Evolutionary conservation across 164 flowering plant species (phyloP), one percentile per base, ranked within the genome.

Genomic region (Vitis vinifera): DNA sequence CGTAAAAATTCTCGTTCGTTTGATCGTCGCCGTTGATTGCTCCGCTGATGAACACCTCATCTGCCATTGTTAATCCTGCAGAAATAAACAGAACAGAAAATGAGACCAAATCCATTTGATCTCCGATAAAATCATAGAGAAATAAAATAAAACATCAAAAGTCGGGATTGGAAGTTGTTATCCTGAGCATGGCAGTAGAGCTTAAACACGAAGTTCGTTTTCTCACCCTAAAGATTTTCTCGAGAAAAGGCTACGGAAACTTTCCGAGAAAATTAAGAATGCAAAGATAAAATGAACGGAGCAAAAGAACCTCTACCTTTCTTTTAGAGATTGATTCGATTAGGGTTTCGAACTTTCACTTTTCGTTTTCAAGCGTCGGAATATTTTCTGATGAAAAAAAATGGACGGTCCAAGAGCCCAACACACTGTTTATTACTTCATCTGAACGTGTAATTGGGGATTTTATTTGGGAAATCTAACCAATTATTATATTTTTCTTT

Each of bases 41-140:
- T 11, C 56, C 79, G 63, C 81, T 87, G 67, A 87, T 80, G 58
- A 73, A 49, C 17, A 44, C 51, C 62, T 79, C 86, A 15, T 86
- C 91, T 8, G 82, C 89, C 90, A 83, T 85, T 62, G 60, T 61
- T 51, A 17, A 69, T 14, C 68, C 75, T 70, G 62, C 57, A 37
- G 8, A 10, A 27, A 48, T 50, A 51, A 7, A 60, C 10, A 31
- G 30, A 31, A 14, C n/a, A 51, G 49, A 27, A 69, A n/a, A 63
- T 53, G 44, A 37, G 1, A 37, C 44, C 44, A 37, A 23, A 37
- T 37, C 44, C 44, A 4, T 3, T 37, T 37, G 44, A 37, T 37
- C 44, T 37, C 44, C 44, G 44, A 12, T 3, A 31, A 67, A 8
- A 53, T 52, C 31, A 37, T 2, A 51, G 11, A 17, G 50, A 48